phyloP scores from a whole-genome alignment of 2,329 filamentous ascomycete genomes.

The Diplodia intermedia region DNA sequence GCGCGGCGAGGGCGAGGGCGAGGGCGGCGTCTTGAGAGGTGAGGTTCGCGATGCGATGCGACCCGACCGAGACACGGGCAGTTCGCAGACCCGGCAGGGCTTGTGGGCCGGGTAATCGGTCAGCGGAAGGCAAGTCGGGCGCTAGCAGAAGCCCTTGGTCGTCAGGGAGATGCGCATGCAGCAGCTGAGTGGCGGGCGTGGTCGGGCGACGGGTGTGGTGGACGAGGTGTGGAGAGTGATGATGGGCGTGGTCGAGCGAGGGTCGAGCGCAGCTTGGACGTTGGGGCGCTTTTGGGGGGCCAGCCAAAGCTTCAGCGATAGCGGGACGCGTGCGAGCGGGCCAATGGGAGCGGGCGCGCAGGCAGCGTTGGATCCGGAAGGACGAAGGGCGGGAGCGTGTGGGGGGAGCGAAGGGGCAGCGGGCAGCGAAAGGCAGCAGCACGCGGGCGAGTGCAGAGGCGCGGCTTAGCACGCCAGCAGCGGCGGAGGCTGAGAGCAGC shows the following conservation, averaged over 20 bases:
- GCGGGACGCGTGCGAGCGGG: conserved; percentile 10
- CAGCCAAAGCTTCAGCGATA: conserved; percentile 30
- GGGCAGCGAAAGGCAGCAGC: conserved; percentile 21
- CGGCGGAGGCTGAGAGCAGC: conserved; percentile 26
- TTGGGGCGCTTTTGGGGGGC: conserved; percentile 29
- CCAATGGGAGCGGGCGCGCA: conserved; percentile 22
- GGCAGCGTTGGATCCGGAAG: conserved; percentile 26
- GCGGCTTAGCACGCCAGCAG: background rate
- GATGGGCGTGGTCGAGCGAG: conserved; percentile 28
- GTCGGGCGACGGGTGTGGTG: background rate
- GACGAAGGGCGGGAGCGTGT: conserved; percentile 27
- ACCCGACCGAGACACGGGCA: conserved; percentile 31
- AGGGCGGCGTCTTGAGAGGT: conserved; percentile 12
- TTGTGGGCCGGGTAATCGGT: conserved; percentile 3
- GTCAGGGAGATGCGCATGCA: conserved; percentile 25
- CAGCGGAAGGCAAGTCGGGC: conserved; percentile 8
- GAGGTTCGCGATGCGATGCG: conserved; percentile 30
- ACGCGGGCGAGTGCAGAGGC: conserved; percentile 18
- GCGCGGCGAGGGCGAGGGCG: background rate
- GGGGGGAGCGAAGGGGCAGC: conserved; percentile 30
- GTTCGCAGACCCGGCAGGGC: conserved; percentile 13
- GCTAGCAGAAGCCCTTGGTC: conserved; percentile 23
- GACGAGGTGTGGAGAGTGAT: conserved; percentile 31
- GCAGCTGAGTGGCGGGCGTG: conserved; percentile 22
- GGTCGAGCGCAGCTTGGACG: conserved; percentile 29